Percentiles rank a stretch among this genome's conserved stretches.
Evolutionary conservation across 495 filamentous ascomycete genomes (phyloP).

Genomic region (Hypomontagnella monticulosa): DNA sequence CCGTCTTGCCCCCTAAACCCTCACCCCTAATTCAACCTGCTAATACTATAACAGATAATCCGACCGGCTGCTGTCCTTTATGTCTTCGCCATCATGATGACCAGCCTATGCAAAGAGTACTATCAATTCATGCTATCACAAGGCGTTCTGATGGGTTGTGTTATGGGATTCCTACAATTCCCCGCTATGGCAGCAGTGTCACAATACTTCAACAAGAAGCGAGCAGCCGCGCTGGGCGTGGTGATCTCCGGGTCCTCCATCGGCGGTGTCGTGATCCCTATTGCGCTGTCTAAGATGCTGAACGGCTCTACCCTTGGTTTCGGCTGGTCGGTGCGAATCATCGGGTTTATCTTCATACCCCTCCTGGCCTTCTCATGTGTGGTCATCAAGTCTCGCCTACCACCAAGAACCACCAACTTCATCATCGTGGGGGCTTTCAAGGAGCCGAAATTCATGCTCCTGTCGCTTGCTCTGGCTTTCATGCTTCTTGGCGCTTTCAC

Average conservation of each 20-base stretch:
- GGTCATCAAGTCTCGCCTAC: conserved; percentile 56
- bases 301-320: conserved; percentile 58
- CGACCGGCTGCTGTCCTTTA: conserved; percentile 50
- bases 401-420: conserved; percentile 54
- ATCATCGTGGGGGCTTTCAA: conserved; percentile 55
- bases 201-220: conserved; percentile 64
- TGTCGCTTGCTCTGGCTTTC: conserved; percentile 56
- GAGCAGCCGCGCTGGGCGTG: conserved; percentile 65
- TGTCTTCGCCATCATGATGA: conserved; percentile 63
- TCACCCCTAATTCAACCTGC: neutral
- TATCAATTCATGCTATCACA: conserved; percentile 73
- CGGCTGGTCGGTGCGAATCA: conserved; percentile 67
- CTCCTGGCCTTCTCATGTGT: conserved; percentile 55
- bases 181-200: conserved; percentile 63
- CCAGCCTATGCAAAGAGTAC: conserved; percentile 63
- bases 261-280: conserved; percentile 65
- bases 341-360: conserved; percentile 66
- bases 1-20: conserved; percentile 4
- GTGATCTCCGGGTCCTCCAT: conserved; percentile 65
- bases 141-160: conserved; percentile 63
- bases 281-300: conserved; percentile 54
- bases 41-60: conserved; percentile 48
- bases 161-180: conserved; percentile 59
- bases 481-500: conserved; percentile 62
- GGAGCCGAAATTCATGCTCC: conserved; percentile 46